Percentiles rank a stretch among this genome's conserved stretches.
Evolutionary conservation across 2,329 filamentous ascomycete genomes (phyloP).

Genomic region (Arachnomyces sp.): DNA sequence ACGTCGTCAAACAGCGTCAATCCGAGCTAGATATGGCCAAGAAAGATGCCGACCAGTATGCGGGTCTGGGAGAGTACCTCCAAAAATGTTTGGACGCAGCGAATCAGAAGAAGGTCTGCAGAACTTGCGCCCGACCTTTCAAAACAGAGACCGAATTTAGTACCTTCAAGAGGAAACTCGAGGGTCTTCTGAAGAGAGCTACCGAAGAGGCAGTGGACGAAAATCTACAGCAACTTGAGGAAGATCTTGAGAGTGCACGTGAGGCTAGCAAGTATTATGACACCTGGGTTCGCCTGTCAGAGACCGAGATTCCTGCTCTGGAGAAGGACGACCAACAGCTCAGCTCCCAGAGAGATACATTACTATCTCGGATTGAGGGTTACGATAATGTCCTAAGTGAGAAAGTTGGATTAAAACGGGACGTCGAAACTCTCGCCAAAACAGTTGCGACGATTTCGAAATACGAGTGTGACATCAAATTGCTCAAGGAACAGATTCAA

Average conservation of each 20-base stretch:
- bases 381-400: slow-evolving; percentile 59
- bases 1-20: slow-evolving; percentile 45
- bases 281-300: slow-evolving; percentile 58
- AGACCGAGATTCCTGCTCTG: slow-evolving; percentile 60
- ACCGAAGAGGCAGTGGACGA: slow-evolving; percentile 52
- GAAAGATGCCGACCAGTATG: slow-evolving; percentile 59
- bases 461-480: slow-evolving; percentile 61
- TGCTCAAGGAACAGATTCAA: slow-evolving; percentile 64
- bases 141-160: slow-evolving; percentile 51
- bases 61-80: slow-evolving; percentile 64
- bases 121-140: slow-evolving; percentile 66
- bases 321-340: slow-evolving; percentile 55
- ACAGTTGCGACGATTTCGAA: slow-evolving; percentile 68
- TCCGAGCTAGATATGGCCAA: slow-evolving; percentile 43
- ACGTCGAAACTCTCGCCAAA: slow-evolving; percentile 67
- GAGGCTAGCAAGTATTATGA: slow-evolving; percentile 63
- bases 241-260: slow-evolving; percentile 54
- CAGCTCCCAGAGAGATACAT: slow-evolving; percentile 52
- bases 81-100: slow-evolving; percentile 57
- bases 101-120: slow-evolving; percentile 62
- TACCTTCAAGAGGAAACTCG: slow-evolving; percentile 57
- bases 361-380: slow-evolving; percentile 56
- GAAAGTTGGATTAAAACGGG: slow-evolving; percentile 55
- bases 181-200: slow-evolving; percentile 44
- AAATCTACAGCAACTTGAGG: slow-evolving; percentile 54